These are phyloP conservation scores for Crepidotus variabilis DNA, from an alignment of 768 basidiomycete genomes.

Conservation along the genomic window DNA sequence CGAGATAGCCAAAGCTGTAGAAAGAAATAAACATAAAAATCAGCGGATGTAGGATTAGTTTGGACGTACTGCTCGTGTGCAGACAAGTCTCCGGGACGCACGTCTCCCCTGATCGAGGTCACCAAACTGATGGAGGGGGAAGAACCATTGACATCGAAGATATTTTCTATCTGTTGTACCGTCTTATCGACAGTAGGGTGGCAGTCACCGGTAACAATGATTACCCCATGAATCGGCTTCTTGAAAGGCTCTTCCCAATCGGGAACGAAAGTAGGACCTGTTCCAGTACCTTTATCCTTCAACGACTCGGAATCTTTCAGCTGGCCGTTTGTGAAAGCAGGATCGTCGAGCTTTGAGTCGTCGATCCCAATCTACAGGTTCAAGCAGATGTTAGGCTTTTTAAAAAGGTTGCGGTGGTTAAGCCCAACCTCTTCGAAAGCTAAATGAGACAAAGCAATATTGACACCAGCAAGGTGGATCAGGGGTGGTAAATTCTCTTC, in stretches of 20 bases:
- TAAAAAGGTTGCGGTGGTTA: background rate
- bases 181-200: slow-evolving; percentile 33
- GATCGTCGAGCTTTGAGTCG: background rate
- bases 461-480: slow-evolving; percentile 40
- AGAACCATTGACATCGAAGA: slow-evolving; percentile 27
- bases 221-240: slow-evolving; percentile 42
- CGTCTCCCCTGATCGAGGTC: slow-evolving; percentile 33
- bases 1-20: slow-evolving; percentile 46
- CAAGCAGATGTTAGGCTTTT: background rate
- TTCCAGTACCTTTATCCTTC: slow-evolving; percentile 31
- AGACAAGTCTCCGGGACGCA: slow-evolving; percentile 36
- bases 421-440: slow-evolving; percentile 30
- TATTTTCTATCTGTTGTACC: slow-evolving; percentile 26
- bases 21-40: background rate
- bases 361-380: background rate
- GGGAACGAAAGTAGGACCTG: slow-evolving; percentile 24
- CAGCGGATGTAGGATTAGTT: background rate
- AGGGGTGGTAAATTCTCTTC: slow-evolving; percentile 14
- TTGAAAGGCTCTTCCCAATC: slow-evolving; percentile 47
- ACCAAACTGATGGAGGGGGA: slow-evolving; percentile 35
- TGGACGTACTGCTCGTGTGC: slow-evolving; percentile 45
- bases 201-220: slow-evolving; percentile 45
- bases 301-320: slow-evolving; percentile 27
- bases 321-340: slow-evolving; percentile 39
- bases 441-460: slow-evolving; percentile 49